phyloP scores from a whole-genome alignment of 1,284 basidiomycete species.

The Ceratobasidium papillatum region DNA sequence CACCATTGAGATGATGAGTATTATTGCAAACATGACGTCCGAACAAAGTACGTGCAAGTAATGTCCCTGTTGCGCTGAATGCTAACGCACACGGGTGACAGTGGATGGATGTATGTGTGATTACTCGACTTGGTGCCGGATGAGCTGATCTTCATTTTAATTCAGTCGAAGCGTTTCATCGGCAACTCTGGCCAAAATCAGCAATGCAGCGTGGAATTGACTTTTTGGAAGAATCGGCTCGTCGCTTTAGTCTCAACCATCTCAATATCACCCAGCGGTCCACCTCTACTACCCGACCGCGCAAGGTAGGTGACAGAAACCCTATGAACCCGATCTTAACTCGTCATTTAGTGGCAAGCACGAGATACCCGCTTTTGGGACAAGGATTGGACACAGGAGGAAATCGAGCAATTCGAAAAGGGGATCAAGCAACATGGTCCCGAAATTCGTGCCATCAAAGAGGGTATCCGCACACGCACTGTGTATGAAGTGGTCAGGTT shows the following conservation, averaged over 20 bases:
- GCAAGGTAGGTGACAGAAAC: slow-evolving; percentile 35
- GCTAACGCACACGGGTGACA: slow-evolving; percentile 8
- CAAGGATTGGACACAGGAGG: slow-evolving; percentile 75
- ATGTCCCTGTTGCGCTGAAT: neutral
- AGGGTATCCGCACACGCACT: slow-evolving; percentile 74
- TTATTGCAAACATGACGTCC: slow-evolving; percentile 67
- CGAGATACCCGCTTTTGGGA: slow-evolving; percentile 72
- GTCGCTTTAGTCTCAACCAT: slow-evolving; percentile 69
- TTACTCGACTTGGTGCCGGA: neutral
- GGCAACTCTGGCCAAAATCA: slow-evolving; percentile 41
- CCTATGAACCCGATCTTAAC: neutral
- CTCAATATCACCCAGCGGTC: slow-evolving; percentile 44
- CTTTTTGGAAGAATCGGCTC: slow-evolving; percentile 76
- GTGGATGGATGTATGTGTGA: slow-evolving; percentile 26
- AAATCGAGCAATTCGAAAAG: slow-evolving; percentile 77
- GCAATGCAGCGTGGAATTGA: slow-evolving; percentile 67
- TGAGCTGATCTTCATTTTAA: neutral
- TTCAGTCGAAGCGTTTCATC: slow-evolving; percentile 27
- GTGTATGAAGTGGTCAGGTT: slow-evolving; percentile 83
- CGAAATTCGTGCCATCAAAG: slow-evolving; percentile 79
- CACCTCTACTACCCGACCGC: slow-evolving; percentile 38
- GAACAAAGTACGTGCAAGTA: slow-evolving; percentile 64
- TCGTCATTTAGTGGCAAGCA: slow-evolving; percentile 69
- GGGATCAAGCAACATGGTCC: slow-evolving; percentile 75
- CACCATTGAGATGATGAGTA: slow-evolving; percentile 75